phyloP scores from a whole-genome alignment of 2,329 filamentous ascomycete genomes.

The Lasiodiplodia sp. region DNA sequence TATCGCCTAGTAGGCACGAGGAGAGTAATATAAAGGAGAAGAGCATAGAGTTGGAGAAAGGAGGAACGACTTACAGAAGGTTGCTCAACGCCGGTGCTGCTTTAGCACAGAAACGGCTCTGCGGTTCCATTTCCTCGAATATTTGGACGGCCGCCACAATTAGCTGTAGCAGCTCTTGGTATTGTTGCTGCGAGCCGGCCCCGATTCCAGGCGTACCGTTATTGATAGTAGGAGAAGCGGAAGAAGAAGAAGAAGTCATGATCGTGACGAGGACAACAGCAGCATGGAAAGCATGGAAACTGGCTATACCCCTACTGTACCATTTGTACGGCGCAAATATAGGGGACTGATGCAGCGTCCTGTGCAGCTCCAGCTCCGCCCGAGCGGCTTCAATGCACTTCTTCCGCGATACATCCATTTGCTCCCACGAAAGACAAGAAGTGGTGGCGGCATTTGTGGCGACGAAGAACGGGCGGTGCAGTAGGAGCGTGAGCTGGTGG shows the following conservation, averaged over 20 bases:
- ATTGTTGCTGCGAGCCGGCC: not conserved
- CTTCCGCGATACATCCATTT: not conserved
- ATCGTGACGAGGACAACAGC: not conserved
- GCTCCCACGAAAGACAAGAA: not conserved
- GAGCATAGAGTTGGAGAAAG: not conserved
- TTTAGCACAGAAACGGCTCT: not conserved
- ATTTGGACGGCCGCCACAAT: not conserved
- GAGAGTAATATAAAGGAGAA: not conserved
- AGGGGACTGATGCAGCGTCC: not conserved
- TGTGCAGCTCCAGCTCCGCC: slow-evolving; percentile 6
- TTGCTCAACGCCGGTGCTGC: not conserved
- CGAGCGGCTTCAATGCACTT: slow-evolving; percentile 20
- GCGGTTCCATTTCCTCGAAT: not conserved
- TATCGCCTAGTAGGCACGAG: too few species aligned
- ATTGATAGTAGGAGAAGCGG: not conserved
- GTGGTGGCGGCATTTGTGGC: not conserved
- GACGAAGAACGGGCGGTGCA: slow-evolving; percentile 10
- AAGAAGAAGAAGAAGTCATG: not conserved
- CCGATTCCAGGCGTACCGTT: too few species aligned
- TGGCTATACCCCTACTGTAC: not conserved
- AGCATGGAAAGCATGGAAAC: slow-evolving; percentile 1
- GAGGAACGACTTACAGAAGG: not conserved
- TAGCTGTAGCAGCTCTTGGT: not conserved
- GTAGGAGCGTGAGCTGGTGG: slow-evolving; percentile 17
- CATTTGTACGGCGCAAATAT: not conserved